Evolutionary conservation across 75 land plant species (phyloP), one percentile per base, ranked within the genome.

Genomic region (Picea glauca): DNA sequence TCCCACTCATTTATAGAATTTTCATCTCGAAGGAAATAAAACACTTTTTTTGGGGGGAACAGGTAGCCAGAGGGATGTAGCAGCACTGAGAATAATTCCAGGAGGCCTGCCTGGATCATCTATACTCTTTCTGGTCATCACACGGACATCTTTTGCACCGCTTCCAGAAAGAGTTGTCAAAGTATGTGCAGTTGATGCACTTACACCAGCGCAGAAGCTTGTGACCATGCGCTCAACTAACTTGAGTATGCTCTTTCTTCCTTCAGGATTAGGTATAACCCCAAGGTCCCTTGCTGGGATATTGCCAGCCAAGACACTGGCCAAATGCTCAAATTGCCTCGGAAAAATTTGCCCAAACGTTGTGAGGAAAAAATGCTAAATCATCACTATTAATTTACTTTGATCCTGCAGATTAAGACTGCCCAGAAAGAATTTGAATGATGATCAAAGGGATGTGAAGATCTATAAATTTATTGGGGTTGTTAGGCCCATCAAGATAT

Each of bases 81-180:
- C 93, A 18, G 98, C 98, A 75, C 91, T 91, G 0, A 95, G 84
- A 43, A 95, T 92, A 77, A 95, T 89, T 11, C 98, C 98, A 35
- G 88, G 95, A 31, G 98, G 98, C 57, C 89, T 83, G 38, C 98
- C 26, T 26, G 26, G 26, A 26, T 26, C 26, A 26, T 26, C 26
- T 26, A 26, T 26, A 26, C 26, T 26, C 88, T 93, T 93, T 33
- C 93, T 74, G 26, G 93, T 95, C 95, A 95, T 93, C 0, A 95
- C 95, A 11, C 98, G 80, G 30, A 95, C 98, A 81, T 93, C 98
- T 17, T 95, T 93, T 17, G 87, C 95, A 0, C 92, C 95, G 60
- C 87, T 93, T 30, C 93, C 93, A 1, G 95, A 90, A 26, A 95
- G 68, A 0, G 93, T 91, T 0, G 96, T 91, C 98, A 95, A 95